Percentiles rank a stretch among this genome's conserved stretches.
These are phyloP conservation scores for Phoenix roebelenii DNA, from an alignment of 176 grass and related monocot species.

Conservation along the genomic window DNA sequence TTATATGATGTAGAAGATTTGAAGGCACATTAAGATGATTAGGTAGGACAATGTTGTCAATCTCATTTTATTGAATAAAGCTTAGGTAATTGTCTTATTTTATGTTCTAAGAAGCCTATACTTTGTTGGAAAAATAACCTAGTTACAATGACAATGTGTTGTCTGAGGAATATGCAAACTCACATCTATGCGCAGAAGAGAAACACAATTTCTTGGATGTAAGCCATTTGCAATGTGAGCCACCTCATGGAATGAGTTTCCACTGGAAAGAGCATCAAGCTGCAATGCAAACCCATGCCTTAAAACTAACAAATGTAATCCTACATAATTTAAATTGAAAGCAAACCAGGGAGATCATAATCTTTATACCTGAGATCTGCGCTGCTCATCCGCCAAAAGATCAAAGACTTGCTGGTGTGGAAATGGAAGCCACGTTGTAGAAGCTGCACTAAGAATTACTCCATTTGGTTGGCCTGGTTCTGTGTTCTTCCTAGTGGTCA, in stretches of 20 bases:
- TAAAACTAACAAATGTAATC: no score
- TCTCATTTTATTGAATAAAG: no score
- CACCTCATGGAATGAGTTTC: slow-evolving; percentile 86
- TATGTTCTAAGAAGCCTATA: no score
- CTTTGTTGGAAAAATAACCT: no score
- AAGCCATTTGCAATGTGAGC: slow-evolving; percentile 97
- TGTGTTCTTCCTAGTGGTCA: slow-evolving; percentile 69
- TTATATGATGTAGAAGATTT: no score
- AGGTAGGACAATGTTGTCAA: no score
- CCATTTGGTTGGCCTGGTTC: slow-evolving; percentile 84
- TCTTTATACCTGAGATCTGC: slow-evolving; percentile 65
- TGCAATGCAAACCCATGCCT: slow-evolving; percentile 16
- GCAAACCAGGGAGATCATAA: no score
- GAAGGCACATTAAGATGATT: no score
- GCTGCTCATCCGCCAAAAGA: slow-evolving; percentile 82
- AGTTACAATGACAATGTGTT: no score
- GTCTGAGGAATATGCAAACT: slow-evolving; percentile 16
- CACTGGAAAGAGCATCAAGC: slow-evolving; percentile 82
- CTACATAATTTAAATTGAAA: no score
- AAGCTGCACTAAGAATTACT: slow-evolving; percentile 80
- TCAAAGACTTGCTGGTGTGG: slow-evolving; percentile 81
- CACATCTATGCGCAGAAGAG: slow-evolving; percentile 88
- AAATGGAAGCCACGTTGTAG: slow-evolving; percentile 84
- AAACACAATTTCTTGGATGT: slow-evolving; percentile 86
- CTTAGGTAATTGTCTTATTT: no score